Evolutionary conservation across 192 early-diverging fungal species (phyloP), one percentile per base, ranked within the genome.

Genomic region (Linnemannia exigua): DNA sequence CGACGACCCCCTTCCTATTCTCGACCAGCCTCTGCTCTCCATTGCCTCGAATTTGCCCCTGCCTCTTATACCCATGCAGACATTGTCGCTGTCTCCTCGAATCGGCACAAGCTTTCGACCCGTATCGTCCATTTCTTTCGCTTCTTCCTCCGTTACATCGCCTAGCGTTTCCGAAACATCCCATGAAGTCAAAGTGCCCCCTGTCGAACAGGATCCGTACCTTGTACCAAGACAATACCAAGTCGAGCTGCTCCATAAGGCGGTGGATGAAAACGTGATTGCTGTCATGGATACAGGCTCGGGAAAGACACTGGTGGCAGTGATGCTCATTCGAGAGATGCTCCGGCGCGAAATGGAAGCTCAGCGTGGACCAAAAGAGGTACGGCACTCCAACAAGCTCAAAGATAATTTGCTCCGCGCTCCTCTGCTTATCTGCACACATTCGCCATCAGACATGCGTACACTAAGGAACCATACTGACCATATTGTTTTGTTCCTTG

Each of bases 211-310:
- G 31, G 74, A 58, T 36, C 54, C 79, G 25, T 70, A 82, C 12
- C 66, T 90, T 41, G 68, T 80, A 69, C 93, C 97, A 0, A 91
- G 96, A 35, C 92, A 92, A 35, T 99, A 99, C 81, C 98, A 99
- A 86, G 70, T 92, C 37, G 93, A 95, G 35, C 87, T 99, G 38
- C 95, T 92, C 75, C 74, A 89, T 54, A 89, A 90, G 66, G 97
- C 98, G 1, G 78, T 90, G 66, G 74, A 79, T 9, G 86, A 88
- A 3, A 99, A 99, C 88, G 91, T 96, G 41, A 95, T 99, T 67
- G 95, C 95, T 0, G 95, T 99, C 9, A 88, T 99, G 74, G 95
- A 97, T 82, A 99, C 98, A 0, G 98, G 98, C 14, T 94, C 94
- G 19, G 98, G 98, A 25, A 98, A 99, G 81, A 99, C 98, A 16